Evolutionary conservation across 2,329 filamentous ascomycete genomes (phyloP), one percentile per base, ranked within the genome.

Genomic region (Pseudogymnoascus sp.): DNA sequence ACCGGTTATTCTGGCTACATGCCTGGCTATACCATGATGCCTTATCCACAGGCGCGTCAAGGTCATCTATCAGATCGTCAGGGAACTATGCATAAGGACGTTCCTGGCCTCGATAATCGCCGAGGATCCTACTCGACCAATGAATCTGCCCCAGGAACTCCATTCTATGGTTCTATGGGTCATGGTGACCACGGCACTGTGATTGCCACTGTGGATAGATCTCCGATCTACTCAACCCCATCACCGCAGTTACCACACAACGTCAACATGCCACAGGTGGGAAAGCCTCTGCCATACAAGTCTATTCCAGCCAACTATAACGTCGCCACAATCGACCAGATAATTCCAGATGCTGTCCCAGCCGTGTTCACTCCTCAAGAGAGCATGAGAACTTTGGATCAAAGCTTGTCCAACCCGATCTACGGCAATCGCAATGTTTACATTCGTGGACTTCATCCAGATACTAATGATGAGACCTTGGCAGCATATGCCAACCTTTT

Each of bases 391-490:
- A 93, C 90, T 45, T 84, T 97, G 29, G 93, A 96, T 67, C 93
- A 96, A 76, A 96, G 93, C 73, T 81, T 99, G 60, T 91, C 96
- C 77, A 97, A 97, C 72, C 89, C 92, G 65, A 95, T 87, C 64
- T 79, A 90, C 59, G 93, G 93, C 51, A 96, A 97, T 73, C 95
- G 92, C 67, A 99, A 99, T 72, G 93, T 99, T 68, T 99, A 99
- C 80, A 97, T 99, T 68, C 91, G 95, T 66, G 96, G 96, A 16
- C 87, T 99, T 67, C 90, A 96, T 67, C 93, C 95, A 0, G 93
- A 96, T 70, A 99, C 93, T 0, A 95, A 96, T 60, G 95, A 99
- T 72, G 90, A 96, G 60, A 88, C 96, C 73, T 80, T 99, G 16
- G 84, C 89, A 70, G 81, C 82, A 47, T 97, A 95, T 77, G 89